A percentile compares a stretch with the other conserved stretches of the same genome.
Conservation (phyloP, 176 grass and related monocot genomes). For the Avena sativa region DNA sequence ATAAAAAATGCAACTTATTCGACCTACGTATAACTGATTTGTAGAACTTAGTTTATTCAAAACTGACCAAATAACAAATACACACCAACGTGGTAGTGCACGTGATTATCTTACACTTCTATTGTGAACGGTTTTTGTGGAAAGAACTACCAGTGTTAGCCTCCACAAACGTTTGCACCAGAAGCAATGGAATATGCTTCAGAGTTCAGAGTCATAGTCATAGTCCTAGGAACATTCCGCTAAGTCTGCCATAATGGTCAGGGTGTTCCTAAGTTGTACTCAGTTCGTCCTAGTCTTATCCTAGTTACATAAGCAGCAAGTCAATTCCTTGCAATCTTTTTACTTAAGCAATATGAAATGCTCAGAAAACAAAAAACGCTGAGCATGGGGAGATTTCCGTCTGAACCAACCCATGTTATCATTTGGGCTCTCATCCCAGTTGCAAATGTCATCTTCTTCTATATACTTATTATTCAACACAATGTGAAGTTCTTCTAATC, state of each 20-base stretch:
- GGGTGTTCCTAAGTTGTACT: slow-evolving; percentile 2
- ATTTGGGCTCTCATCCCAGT: neutral
- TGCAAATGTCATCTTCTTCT: neutral
- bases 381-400: neutral
- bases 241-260: neutral
- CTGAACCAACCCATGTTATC: neutral
- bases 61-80: neutral
- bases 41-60: neutral
- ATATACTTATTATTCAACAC: slow-evolving; percentile 22
- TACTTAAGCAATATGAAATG: neutral
- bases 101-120: slow-evolving; percentile 19
- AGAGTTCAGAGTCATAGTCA: neutral
- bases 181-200: slow-evolving; percentile 4
- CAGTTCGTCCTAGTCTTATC: slow-evolving; percentile 1
- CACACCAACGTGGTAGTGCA: neutral
- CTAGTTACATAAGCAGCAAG: slow-evolving; percentile 5
- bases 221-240: neutral
- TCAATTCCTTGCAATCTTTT: neutral
- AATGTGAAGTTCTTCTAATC: slow-evolving; percentile 13
- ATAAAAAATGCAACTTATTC: neutral
- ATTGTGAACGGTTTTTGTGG: neutral
- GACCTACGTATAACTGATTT: neutral
- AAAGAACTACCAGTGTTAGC: neutral
- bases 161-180: neutral
- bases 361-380: neutral